Percentiles rank a stretch among this genome's conserved stretches.
phyloP scores from a whole-genome alignment of 2,329 filamentous ascomycete genomes.

The Hymenoscyphus fraxineus region DNA sequence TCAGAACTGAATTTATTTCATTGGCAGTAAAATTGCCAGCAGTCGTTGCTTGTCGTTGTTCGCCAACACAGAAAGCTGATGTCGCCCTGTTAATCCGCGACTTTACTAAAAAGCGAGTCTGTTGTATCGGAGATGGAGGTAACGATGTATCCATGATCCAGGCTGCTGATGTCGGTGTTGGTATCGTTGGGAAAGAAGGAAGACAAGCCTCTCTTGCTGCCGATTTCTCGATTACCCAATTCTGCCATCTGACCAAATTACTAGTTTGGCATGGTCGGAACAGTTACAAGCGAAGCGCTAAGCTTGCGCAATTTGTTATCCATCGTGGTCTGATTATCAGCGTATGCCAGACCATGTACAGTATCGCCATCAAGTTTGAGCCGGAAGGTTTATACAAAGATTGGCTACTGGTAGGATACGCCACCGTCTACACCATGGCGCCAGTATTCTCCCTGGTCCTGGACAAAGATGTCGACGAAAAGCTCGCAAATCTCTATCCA shows the following conservation, averaged over 20 bases:
- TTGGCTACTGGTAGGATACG: constrained; percentile 95
- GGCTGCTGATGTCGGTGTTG: constrained; percentile 94
- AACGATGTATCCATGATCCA: constrained; percentile 99
- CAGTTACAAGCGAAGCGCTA: constrained; percentile 92
- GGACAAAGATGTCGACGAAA: constrained; percentile 92
- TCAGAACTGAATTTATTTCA: constrained; percentile 80
- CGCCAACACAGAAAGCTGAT: constrained; percentile 94
- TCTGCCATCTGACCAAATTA: constrained; percentile 90
- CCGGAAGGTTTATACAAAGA: constrained; percentile 93
- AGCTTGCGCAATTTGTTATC: constrained; percentile 96
- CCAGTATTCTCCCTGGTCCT: constrained; percentile 92
- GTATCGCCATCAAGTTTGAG: constrained; percentile 86
- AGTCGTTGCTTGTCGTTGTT: constrained; percentile 94
- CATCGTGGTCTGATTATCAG: constrained; percentile 93
- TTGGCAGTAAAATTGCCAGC: constrained; percentile 83
- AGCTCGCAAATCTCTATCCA: constrained; percentile 88
- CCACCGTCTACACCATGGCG: constrained; percentile 89
- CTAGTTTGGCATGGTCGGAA: constrained; percentile 99
- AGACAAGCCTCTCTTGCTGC: constrained; percentile 91
- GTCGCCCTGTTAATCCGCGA: constrained; percentile 85
- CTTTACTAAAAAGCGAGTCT: constrained; percentile 90
- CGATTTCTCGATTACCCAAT: constrained; percentile 95
- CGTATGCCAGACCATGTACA: constrained; percentile 96
- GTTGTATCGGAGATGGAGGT: constrained; percentile 95
- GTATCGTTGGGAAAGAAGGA: constrained; percentile 97